phyloP scores from a whole-genome alignment of 257 asterid genomes.

The Capsicum pubescens region DNA sequence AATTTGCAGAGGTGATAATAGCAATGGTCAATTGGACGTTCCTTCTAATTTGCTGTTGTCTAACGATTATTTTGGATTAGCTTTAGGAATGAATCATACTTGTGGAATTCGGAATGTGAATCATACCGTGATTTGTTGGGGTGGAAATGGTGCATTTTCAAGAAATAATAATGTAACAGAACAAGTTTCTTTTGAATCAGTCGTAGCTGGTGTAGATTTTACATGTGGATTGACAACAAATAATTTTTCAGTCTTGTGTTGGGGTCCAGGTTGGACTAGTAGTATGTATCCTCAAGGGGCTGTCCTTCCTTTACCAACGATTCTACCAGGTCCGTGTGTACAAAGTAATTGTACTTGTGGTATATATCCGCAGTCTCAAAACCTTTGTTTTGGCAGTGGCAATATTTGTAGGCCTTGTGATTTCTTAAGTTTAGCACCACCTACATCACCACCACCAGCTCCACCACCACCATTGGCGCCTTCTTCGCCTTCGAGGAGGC shows the following conservation, averaged over 20 bases:
- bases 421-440: slow-evolving; percentile 33
- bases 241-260: slow-evolving; percentile 70
- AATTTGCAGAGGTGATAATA: slow-evolving; percentile 65
- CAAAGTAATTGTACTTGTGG: slow-evolving; percentile 58
- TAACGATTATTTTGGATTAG: slow-evolving; percentile 46
- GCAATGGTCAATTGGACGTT: slow-evolving; percentile 56
- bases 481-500: slow-evolving; percentile 35
- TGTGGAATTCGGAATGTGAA: slow-evolving; percentile 64
- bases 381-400: slow-evolving; percentile 69
- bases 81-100: slow-evolving; percentile 67
- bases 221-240: slow-evolving; percentile 72
- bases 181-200: slow-evolving; percentile 61
- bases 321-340: slow-evolving; percentile 79
- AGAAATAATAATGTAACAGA: slow-evolving; percentile 33
- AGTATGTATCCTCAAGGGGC: slow-evolving; percentile 42
- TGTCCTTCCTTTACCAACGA: slow-evolving; percentile 54
- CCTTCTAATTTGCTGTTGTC: slow-evolving; percentile 42
- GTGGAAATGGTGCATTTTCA: slow-evolving; percentile 46
- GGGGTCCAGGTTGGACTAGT: slow-evolving; percentile 80
- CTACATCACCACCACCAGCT: slow-evolving; percentile 25
- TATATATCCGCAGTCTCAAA: slow-evolving; percentile 61
- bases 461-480: slow-evolving; percentile 15
- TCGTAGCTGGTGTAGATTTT: slow-evolving; percentile 69
- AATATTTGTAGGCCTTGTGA: slow-evolving; percentile 79
- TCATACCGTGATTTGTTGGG: slow-evolving; percentile 80